Percentiles rank a stretch among this genome's conserved stretches.
phyloP scores from a whole-genome alignment of 176 grass and related monocot genomes.

The Ensete ventricosum region DNA sequence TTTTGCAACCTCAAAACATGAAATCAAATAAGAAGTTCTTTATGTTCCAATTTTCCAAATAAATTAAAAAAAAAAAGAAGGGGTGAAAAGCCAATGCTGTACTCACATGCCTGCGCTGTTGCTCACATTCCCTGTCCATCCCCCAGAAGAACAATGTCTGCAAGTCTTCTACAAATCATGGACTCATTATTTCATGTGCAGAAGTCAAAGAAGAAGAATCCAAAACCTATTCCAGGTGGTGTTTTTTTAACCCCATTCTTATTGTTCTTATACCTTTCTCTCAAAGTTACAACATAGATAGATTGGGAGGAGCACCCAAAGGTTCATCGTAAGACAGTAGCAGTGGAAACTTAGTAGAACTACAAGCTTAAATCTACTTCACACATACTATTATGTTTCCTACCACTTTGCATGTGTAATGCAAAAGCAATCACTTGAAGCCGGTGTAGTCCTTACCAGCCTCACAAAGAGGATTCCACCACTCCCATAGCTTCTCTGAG shows the following conservation, averaged over 20 bases:
- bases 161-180: slow-evolving; percentile 10
- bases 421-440: slow-evolving; percentile 51
- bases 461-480: slow-evolving; percentile 64
- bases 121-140: neutral
- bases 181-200: slow-evolving; percentile 9
- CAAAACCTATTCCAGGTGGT: neutral
- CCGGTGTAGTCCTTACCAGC: slow-evolving; percentile 55
- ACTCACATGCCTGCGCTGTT: neutral
- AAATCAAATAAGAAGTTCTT: no score
- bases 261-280: no score
- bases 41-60: neutral
- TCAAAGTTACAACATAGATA: no score
- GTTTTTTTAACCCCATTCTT: no score
- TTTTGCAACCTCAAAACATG: no score
- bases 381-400: no score
- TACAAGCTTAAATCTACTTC: neutral
- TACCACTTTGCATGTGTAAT: neutral
- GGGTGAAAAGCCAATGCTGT: neutral
- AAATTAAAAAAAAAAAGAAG: neutral
- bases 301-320: no score
- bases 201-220: neutral
- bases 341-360: neutral
- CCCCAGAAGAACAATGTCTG: neutral
- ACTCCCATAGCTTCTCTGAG: slow-evolving; percentile 90
- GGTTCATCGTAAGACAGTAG: no score